Percentiles rank a stretch among this genome's conserved stretches.
Evolutionary conservation across 176 grass and related monocot genomes (phyloP).

Genomic region (Panicum miliaceum): DNA sequence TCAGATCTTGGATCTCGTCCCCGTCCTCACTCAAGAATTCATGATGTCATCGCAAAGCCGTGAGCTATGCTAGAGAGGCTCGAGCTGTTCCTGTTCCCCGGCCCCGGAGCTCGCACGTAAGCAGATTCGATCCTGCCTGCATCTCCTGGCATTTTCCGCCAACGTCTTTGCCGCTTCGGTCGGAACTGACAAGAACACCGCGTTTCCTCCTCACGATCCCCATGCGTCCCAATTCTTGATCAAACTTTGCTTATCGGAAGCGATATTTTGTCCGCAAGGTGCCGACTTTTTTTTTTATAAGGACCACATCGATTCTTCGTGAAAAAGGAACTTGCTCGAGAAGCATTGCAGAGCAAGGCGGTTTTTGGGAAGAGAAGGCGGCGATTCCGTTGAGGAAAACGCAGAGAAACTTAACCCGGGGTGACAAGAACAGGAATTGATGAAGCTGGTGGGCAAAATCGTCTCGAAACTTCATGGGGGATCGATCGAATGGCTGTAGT

Average conservation of each 20-base stretch:
- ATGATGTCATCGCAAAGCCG: background rate
- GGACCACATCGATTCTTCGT: background rate
- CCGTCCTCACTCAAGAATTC: background rate
- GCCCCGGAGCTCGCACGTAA: constrained; percentile 15
- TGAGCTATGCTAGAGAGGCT: background rate
- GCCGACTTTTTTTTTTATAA: background rate
- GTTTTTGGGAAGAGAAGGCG: background rate
- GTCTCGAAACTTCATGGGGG: constrained; percentile 32
- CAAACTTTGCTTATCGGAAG: no score
- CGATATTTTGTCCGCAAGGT: background rate
- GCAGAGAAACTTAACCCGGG: background rate
- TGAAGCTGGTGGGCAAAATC: background rate
- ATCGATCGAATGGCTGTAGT: background rate
- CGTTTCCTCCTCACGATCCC: background rate
- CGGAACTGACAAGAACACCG: background rate
- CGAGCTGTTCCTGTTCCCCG: constrained; percentile 10
- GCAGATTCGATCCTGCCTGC: background rate
- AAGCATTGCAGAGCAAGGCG: constrained; percentile 6
- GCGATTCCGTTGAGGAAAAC: background rate
- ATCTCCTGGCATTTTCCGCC: background rate
- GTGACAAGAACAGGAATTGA: background rate
- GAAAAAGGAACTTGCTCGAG: background rate
- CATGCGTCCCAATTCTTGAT: background rate
- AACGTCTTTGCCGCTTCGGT: background rate
- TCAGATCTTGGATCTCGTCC: constrained; percentile 21